Evolutionary conservation across 495 filamentous ascomycete species (phyloP).

Genomic region (Hypoxylon intermedium): DNA sequence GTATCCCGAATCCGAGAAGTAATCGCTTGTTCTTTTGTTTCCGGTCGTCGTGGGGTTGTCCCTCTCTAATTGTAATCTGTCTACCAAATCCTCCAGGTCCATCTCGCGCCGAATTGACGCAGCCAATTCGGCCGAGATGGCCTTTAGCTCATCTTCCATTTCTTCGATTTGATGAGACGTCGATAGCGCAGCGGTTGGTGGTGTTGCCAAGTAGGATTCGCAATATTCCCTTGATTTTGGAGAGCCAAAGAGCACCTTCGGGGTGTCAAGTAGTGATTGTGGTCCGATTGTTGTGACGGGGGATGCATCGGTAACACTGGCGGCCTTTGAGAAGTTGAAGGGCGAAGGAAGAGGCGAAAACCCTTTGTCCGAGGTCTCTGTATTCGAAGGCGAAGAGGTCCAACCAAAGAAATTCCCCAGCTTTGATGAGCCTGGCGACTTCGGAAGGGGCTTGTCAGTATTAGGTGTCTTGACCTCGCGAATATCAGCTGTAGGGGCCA

Average conservation of each 20-base stretch:
- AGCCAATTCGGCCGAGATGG: slow-evolving; percentile 91
- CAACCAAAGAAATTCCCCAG: slow-evolving; percentile 62
- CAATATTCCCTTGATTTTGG: slow-evolving; percentile 48
- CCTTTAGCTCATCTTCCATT: slow-evolving; percentile 90
- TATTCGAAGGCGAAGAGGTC: slow-evolving; percentile 55
- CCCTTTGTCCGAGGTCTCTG: slow-evolving; percentile 57
- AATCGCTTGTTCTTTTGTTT: slow-evolving; percentile 86
- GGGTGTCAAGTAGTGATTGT: slow-evolving; percentile 47
- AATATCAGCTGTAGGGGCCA: slow-evolving; percentile 32
- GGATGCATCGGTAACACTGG: slow-evolving; percentile 49
- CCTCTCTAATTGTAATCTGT: slow-evolving; percentile 79
- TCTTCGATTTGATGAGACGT: slow-evolving; percentile 64
- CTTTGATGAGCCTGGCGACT: slow-evolving; percentile 60
- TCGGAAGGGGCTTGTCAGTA: slow-evolving; percentile 60
- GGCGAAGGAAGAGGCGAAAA: slow-evolving; percentile 59
- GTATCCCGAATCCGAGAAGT: slow-evolving; percentile 94
- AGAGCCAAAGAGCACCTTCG: slow-evolving; percentile 42
- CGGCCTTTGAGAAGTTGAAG: slow-evolving; percentile 47
- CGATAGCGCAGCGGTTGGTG: slow-evolving; percentile 48
- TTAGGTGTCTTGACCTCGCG: slow-evolving; percentile 44
- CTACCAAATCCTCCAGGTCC: slow-evolving; percentile 93
- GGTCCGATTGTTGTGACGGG: slow-evolving; percentile 47
- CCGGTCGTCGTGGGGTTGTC: slow-evolving; percentile 65
- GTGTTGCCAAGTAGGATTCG: slow-evolving; percentile 57
- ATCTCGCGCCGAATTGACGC: slow-evolving; percentile 93